Evolutionary conservation across 495 filamentous ascomycete species (phyloP).

Genomic region (Aspergillus campestris): DNA sequence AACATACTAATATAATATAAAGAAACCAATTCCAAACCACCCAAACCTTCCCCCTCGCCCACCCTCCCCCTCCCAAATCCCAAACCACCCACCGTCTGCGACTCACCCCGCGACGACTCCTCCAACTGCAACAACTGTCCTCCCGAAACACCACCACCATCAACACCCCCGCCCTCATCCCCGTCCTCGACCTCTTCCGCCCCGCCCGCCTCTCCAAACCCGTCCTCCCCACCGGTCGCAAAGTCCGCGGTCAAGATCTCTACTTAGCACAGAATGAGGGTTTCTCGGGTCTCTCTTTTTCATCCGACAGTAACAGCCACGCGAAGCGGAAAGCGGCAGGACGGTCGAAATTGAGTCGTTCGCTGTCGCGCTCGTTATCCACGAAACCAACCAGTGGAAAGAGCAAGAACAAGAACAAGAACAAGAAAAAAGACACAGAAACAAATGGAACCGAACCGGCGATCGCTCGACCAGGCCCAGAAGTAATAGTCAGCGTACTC

Average conservation of each 20-base stretch:
- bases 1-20: background rate
- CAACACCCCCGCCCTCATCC: slow-evolving; percentile 18
- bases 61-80: slow-evolving; percentile 17
- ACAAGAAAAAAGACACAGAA: background rate
- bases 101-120: slow-evolving; percentile 22
- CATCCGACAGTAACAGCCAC: too few relatives aligned
- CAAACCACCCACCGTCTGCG: slow-evolving; percentile 21
- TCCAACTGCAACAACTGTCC: slow-evolving; percentile 34
- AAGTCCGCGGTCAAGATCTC: slow-evolving; percentile 23
- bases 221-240: slow-evolving; percentile 13
- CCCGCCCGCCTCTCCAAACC: slow-evolving; percentile 24
- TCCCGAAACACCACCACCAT: background rate
- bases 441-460: background rate
- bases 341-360: too few relatives aligned
- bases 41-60: slow-evolving; percentile 30
- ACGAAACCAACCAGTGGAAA: too few relatives aligned
- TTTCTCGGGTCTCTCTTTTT: slow-evolving; percentile 3
- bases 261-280: slow-evolving; percentile 26
- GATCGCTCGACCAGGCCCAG: background rate
- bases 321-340: background rate
- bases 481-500: too few relatives aligned
- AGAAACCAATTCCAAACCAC: slow-evolving; percentile 5
- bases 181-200: slow-evolving; percentile 31
- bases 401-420: background rate
- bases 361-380: too few relatives aligned